Evolutionary conservation across 2,329 filamentous ascomycete species (phyloP), one percentile per base, ranked within the genome.

Genomic region (Endoconidiophora laricicola): DNA sequence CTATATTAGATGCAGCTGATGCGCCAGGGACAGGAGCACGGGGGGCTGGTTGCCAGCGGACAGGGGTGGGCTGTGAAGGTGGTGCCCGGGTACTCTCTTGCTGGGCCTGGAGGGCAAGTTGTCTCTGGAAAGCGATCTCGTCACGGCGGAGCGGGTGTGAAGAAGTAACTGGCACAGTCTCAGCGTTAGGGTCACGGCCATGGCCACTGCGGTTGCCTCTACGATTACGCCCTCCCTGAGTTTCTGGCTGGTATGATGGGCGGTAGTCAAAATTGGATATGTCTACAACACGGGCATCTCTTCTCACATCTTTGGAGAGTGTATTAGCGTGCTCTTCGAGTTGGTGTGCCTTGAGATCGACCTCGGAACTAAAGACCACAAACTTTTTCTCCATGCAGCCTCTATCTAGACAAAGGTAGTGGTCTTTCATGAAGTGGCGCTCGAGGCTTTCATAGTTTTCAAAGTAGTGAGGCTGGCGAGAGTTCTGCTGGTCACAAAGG

Each of bases 341-440:
- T 62, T 94, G 86, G 65, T 98, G 91, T 2, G 83, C 91, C 63
- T 96, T 94, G 44, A 98, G 68, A 59, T 98, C 91, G 71, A 98
- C 80, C 60, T 95, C 86, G 0, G 87, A 88, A 50, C 86, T 86
- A 58, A 98, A 98, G 0, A 96, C 91, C 26, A 96, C 83, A 61
- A 96, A 95, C 62, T 95, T 96, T 74, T 94, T 94, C 58, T 96
- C 91, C 60, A 91, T 62, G 59, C 91, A 98, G 60, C 94, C 88
- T 49, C 75, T 72, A 58, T 98, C 87, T 5, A 76, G 64, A 60
- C 91, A 98, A 0, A 88, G 68, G 60, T 81, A 94, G 63, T 98
- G 91, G 52, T 91, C 87, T 57, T 81, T 81, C 55, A 76, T 74
- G 62, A 96, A 96, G 64, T 98, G 91, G 37, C 79, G 69, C 60